These are phyloP conservation scores for Polygonum maritimum DNA, from an alignment of 148 eudicot genomes.

Conservation along the genomic window DNA sequence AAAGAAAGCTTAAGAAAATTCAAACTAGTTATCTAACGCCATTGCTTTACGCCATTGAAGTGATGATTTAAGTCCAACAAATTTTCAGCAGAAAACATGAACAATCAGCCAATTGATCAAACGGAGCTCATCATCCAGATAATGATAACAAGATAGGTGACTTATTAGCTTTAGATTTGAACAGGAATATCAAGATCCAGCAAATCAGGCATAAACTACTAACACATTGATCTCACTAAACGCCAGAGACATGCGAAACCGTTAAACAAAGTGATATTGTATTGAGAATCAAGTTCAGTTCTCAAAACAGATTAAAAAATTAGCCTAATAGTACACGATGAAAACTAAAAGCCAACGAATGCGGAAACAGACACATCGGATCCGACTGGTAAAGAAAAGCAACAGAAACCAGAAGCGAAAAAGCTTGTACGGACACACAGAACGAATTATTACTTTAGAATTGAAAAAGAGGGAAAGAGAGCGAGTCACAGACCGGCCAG, in stretches of 20 bases:
- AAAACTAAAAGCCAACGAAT: neutral
- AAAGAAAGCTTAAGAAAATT: no score
- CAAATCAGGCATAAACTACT: neutral
- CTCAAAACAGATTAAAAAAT: neutral
- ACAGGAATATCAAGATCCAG: neutral
- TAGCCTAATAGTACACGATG: neutral
- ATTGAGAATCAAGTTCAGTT: neutral
- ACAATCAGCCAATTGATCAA: neutral
- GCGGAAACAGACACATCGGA: neutral
- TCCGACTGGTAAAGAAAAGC: neutral
- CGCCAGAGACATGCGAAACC: neutral
- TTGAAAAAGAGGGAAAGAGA: neutral
- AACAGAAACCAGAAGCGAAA: neutral
- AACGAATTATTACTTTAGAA: neutral
- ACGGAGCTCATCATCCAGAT: neutral
- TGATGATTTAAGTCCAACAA: neutral
- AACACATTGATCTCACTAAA: neutral
- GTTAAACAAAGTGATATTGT: neutral
- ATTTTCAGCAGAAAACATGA: neutral
- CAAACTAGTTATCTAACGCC: no score
- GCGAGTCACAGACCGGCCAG: constrained; percentile 50
- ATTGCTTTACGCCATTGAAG: no score
- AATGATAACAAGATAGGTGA: neutral
- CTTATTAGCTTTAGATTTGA: no score
- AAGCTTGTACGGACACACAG: neutral